Evolutionary conservation across 2,329 filamentous ascomycete species (phyloP).

Genomic region (Harringtonia aguacate): DNA sequence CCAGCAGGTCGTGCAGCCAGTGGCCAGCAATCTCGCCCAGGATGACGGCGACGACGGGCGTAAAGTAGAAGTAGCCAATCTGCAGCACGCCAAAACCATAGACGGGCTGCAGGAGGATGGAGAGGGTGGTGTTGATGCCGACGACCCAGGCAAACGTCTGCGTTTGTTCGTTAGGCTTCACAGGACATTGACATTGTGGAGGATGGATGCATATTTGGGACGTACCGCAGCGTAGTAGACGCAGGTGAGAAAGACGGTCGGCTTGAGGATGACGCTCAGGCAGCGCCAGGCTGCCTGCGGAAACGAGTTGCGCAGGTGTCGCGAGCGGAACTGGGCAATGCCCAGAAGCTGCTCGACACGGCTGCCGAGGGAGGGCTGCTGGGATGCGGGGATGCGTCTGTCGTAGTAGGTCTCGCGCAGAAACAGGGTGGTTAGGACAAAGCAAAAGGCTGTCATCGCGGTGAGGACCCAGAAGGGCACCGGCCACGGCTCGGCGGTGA

Average conservation of each 20-base stretch:
- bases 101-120: conserved; percentile 37
- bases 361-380: conserved; percentile 24
- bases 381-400: conserved; percentile 23
- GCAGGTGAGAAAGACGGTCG: conserved; percentile 23
- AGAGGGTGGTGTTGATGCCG: conserved; percentile 45
- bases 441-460: conserved; percentile 23
- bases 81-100: conserved; percentile 38
- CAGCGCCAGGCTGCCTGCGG: conserved; percentile 27
- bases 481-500: conserved; percentile 32
- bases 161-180: conserved; percentile 11
- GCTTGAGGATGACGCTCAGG: conserved; percentile 26
- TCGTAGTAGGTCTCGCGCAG: conserved; percentile 40
- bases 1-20: conserved; percentile 42
- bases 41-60: conserved; percentile 40
- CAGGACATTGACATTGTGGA: no score
- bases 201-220: background rate
- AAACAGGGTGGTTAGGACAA: conserved; percentile 29
- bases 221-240: conserved; percentile 24
- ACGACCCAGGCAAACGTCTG: conserved; percentile 38
- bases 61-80: conserved; percentile 48
- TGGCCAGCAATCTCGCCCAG: conserved; percentile 44
- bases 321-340: conserved; percentile 22
- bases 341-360: conserved; percentile 19
- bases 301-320: conserved; percentile 27
- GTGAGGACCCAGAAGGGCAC: conserved; percentile 37